Evolutionary conservation across 192 early-diverging fungal species (phyloP).

Genomic region (Funneliformis geosporum): DNA sequence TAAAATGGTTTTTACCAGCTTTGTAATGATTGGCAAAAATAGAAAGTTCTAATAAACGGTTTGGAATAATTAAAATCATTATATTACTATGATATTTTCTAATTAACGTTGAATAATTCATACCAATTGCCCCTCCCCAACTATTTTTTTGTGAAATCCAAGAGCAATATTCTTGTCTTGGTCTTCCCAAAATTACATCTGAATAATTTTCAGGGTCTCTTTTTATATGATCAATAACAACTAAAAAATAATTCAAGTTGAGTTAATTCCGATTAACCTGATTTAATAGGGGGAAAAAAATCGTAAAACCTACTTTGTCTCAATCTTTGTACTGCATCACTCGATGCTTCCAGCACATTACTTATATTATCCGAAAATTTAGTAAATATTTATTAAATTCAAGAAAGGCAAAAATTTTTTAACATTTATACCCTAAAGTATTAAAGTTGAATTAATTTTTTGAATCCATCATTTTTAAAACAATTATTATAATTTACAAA

Average conservation of each 20-base stretch:
- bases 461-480: background rate
- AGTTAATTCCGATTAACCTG: background rate
- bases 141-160: slow-evolving; percentile 67
- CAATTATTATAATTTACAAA: background rate
- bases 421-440: background rate
- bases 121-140: slow-evolving; percentile 87
- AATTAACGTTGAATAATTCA: background rate
- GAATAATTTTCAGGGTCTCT: slow-evolving; percentile 57
- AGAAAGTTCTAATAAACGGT: slow-evolving; percentile 57
- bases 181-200: slow-evolving; percentile 62
- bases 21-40: slow-evolving; percentile 71
- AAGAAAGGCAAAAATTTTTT: background rate
- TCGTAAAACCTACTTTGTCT: background rate
- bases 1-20: slow-evolving; percentile 41
- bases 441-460: background rate
- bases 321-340: background rate
- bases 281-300: background rate
- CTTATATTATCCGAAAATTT: background rate
- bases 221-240: background rate
- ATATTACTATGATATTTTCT: background rate
- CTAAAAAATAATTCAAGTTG: slow-evolving; percentile 12
- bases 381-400: background rate
- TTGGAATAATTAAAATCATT: background rate
- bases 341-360: background rate
- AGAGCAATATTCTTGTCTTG: slow-evolving; percentile 54